Base-by-base conservation (phyloP, 306 rosid species). In the Malus sieversii region DNA sequence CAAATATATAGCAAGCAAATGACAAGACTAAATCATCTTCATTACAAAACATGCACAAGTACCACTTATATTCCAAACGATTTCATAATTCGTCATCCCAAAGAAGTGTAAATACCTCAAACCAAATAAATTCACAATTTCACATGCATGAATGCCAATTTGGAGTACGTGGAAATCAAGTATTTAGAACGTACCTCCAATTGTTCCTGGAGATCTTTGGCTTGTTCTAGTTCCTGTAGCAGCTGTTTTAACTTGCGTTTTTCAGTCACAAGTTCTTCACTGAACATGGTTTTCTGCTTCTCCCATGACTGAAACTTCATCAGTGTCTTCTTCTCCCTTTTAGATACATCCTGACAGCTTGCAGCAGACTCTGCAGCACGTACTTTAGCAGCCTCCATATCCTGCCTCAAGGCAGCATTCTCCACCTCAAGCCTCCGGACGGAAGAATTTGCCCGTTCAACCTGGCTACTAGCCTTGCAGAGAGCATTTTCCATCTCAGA, bases 401-500 rank as follows among this genome's bases (percentile, higher is more conserved):
- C 97, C 80, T 78, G 87, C 85, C 97, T 89, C 78, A 92, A 71
- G 1, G 67, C 78, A 70, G 85, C 83, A 83, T 95, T 95, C 80
- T 95, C 96, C 79, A 84, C 83, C 82, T 95, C 96, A 75, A 90
- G 96, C 85, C 80, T 88, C 72, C 88, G 75, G 67, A 92, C 91
- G 20, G 97, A 86, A 74, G 96, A 79, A 78, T 90, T 90, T 58
- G 98, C 96, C 66, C 88, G 83, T 53, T 90, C 97, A 68, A 95
- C 96, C 83, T 95, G 98, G 46, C 91, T 88, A 77, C 87, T 85
- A 59, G 97, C 92, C 81, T 90, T 95, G 86, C 85, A 52, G 85
- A 95, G 82, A 66, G 97, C 97, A 80, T 83, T 87, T 77, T 92
- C 93, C 97, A 92, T 88, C 89, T 95, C 98, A 22, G 90, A 83